Evolutionary conservation across 176 grass and related monocot genomes (phyloP).

Genomic region (Cenchrus purpureus): DNA sequence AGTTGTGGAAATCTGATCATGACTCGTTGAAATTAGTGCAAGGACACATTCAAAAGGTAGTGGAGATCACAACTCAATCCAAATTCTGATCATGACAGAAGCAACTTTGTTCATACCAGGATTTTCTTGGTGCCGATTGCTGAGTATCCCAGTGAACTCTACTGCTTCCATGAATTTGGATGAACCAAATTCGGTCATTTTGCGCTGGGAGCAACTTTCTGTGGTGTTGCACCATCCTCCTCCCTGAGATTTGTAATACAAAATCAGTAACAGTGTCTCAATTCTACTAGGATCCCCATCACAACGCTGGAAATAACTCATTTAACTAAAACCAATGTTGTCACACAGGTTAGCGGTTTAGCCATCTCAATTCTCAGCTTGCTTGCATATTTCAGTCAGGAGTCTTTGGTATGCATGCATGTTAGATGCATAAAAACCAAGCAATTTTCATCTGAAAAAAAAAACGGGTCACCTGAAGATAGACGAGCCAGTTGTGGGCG

Average conservation of each 20-base stretch:
- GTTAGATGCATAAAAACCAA: neutral
- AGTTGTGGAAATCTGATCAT: conserved; percentile 72
- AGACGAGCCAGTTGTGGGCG: conserved; percentile 63
- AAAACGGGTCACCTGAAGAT: conserved; percentile 56
- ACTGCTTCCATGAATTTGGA: conserved; percentile 56
- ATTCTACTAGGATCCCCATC: neutral
- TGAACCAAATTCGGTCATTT: conserved; percentile 55
- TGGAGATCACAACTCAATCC: conserved; percentile 12
- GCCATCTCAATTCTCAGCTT: neutral
- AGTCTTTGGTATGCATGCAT: neutral
- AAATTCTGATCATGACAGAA: neutral
- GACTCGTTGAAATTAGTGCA: neutral
- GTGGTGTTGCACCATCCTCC: conserved; percentile 71
- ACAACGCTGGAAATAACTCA: neutral
- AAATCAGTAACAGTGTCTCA: neutral
- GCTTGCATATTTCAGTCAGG: neutral
- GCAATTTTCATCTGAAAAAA: neutral
- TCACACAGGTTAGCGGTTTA: neutral
- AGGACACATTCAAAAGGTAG: neutral
- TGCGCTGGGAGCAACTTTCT: conserved; percentile 50
- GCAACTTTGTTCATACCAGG: conserved; percentile 47
- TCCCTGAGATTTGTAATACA: conserved; percentile 49
- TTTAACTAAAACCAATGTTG: neutral
- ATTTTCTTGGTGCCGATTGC: conserved; percentile 53
- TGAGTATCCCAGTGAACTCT: conserved; percentile 67